Evolutionary conservation across 768 basidiomycete genomes (phyloP), one percentile per base, ranked within the genome.

Genomic region (Baorangia bicolor): DNA sequence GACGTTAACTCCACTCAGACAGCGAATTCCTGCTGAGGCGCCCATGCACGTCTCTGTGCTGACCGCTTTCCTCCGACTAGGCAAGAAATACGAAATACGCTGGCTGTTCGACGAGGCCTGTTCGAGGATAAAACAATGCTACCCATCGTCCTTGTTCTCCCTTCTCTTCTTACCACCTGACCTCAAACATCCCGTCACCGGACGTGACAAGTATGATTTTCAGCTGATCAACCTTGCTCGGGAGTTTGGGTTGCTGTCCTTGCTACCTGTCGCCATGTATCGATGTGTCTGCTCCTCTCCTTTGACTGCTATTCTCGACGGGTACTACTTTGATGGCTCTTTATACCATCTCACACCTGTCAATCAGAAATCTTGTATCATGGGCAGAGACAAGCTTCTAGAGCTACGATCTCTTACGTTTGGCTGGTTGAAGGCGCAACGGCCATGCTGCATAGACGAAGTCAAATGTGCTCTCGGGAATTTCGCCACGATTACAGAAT

Each of bases 121-220:
- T 28, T 56, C 46, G 27, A 56, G 64, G 48, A 65, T 65, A 23
- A 52, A 52, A 28, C 57, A 62, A 33, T 65, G 64, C n/a, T 65
- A 67, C 35, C 62, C 64, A 18, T 61, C 62, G 2, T 67, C 65
- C 31, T 30, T 66, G 39, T 66, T 66, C 43, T 55, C 64, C 39
- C 64, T 65, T 37, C 62, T 65, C 13, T 65, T 65, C 48, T 40
- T 65, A 18, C 64, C 64, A 33, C 56, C 64, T 5, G 58, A 58
- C 48, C 58, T 65, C 34, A 57, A 53, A 25, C 56, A 52, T 42
- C 64, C 62, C n/a, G 35, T 66, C 50, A 51, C 47, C 4, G 64
- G 64, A 39, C 58, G 65, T 8, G 64, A 66, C 59, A 58, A 58
- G 57, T 61, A 66, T 37, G 65, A 66, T 46, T 66, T 66, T 20